Base-by-base conservation (phyloP, 1,284 basidiomycete genomes). In the Exobasidium rhododendri region DNA sequence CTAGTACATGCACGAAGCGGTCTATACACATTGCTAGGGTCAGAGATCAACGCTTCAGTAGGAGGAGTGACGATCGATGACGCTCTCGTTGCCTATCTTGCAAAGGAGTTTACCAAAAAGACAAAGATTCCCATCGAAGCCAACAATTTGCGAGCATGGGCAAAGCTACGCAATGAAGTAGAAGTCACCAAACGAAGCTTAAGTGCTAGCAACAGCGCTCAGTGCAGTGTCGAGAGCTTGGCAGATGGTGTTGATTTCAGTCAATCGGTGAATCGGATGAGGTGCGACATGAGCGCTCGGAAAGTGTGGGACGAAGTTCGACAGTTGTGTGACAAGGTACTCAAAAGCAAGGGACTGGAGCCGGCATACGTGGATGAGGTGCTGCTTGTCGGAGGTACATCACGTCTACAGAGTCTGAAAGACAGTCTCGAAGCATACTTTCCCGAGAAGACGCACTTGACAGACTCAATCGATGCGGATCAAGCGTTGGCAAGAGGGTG, bases 91-190 rank as follows among this genome's bases (percentile, higher is more conserved):
- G 87, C 89, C 64, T 91, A 90, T 84, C 97, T 98, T 81, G 88
- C 91, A 59, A 90, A 94, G 80, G 94, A 98, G 76, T 98, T 98
- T 81, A 91, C 91, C 59, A 97, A 97, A 82, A 98, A 97, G 84
- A 93, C 89, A 44, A 94, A 94, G 82, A 85, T 86, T 26, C 83
- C 88, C 0, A 84, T 97, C 44, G 73, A 67, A 56, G 74, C 74
- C 14, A 44, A 68, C 29, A 77, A 81, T 62, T 86, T 87, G 77
- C 90, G 96, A 24, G 92, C 94, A 3, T 90, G 93, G 79, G 91
- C 92, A 55, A 97, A 96, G 81, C 86, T 98, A 45, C 86, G 90
- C 29, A 87, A 97, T 56, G 92, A 94, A 20, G 87, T 96, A 63
- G 94, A 97, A 80, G 88, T 94, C 80, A 94, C 93, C 45, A 98